Conservation (phyloP, 73 alveolate genomes). For the Paramecium pentaurelia region DNA sequence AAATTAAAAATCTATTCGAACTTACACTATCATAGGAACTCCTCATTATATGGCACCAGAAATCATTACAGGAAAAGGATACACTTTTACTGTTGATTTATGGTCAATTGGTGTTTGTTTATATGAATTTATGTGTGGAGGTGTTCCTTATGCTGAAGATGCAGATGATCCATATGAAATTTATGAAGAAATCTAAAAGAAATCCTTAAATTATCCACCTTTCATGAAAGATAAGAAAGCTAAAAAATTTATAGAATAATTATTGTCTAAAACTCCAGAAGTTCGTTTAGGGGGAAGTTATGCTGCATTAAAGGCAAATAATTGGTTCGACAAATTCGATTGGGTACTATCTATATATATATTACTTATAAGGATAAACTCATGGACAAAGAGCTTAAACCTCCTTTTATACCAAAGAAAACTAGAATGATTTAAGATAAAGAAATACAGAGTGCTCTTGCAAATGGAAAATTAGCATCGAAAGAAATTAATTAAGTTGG, state of each 20-base stretch:
- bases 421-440: conserved; percentile 27
- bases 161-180: conserved; percentile 82
- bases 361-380: conserved; percentile 18
- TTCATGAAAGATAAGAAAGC: conserved; percentile 65
- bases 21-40: conserved; percentile 70
- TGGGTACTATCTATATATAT: conserved; percentile 19
- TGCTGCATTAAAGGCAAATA: conserved; percentile 57
- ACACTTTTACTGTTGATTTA: conserved; percentile 72
- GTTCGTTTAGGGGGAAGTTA: conserved; percentile 60
- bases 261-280: conserved; percentile 59
- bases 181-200: conserved; percentile 72
- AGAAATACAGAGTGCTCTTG: neutral
- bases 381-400: conserved; percentile 17
- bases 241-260: conserved; percentile 57
- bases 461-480: neutral
- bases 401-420: conserved; percentile 53
- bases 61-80: conserved; percentile 77
- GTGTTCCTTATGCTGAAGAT: conserved; percentile 85
- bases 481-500: conserved; percentile 32
- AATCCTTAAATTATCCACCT: conserved; percentile 68
- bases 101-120: conserved; percentile 81
- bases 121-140: conserved; percentile 82
- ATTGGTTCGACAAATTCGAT: conserved; percentile 67
- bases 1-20: conserved; percentile 49
- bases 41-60: conserved; percentile 86